Conservation (phyloP, 257 asterid species). For the Nicotiana paniculata region DNA sequence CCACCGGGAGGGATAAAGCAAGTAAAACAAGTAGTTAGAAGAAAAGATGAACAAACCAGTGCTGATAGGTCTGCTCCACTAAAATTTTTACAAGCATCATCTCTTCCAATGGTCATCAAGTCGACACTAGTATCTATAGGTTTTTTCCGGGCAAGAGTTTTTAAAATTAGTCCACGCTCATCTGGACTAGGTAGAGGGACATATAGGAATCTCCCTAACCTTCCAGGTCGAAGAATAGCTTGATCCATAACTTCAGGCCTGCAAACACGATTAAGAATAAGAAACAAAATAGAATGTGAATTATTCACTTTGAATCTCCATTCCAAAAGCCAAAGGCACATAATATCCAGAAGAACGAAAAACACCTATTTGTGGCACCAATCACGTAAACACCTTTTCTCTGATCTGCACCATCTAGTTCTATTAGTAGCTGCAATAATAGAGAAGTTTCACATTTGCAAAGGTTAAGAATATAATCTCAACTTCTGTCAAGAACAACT, state of each 20-base stretch:
- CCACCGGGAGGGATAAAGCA: background rate
- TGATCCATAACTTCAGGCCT: slow-evolving; percentile 86
- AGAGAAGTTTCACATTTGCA: background rate
- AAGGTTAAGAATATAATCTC: background rate
- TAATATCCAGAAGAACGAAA: slow-evolving; percentile 4
- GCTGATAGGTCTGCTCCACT: slow-evolving; percentile 85
- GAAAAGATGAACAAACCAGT: slow-evolving; percentile 37
- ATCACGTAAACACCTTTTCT: slow-evolving; percentile 69
- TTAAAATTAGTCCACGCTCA: slow-evolving; percentile 76
- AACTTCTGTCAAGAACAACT: background rate
- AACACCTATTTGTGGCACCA: slow-evolving; percentile 90
- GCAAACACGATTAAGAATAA: slow-evolving; percentile 14
- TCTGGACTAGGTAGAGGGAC: slow-evolving; percentile 83
- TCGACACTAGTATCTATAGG: slow-evolving; percentile 54
- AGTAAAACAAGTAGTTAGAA: background rate
- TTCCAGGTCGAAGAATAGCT: slow-evolving; percentile 81
- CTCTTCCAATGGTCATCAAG: slow-evolving; percentile 62
- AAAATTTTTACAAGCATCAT: slow-evolving; percentile 46
- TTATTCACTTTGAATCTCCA: background rate
- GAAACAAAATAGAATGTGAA: slow-evolving; percentile 4
- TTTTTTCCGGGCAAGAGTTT: slow-evolving; percentile 58
- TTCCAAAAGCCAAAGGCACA: background rate
- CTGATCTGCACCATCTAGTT: slow-evolving; percentile 77
- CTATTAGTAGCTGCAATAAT: slow-evolving; percentile 64
- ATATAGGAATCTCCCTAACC: slow-evolving; percentile 67